Evolutionary conservation across 352 stramenopile species (phyloP), one percentile per base, ranked within the genome.

Genomic region (Globisporangium acanthophoron): DNA sequence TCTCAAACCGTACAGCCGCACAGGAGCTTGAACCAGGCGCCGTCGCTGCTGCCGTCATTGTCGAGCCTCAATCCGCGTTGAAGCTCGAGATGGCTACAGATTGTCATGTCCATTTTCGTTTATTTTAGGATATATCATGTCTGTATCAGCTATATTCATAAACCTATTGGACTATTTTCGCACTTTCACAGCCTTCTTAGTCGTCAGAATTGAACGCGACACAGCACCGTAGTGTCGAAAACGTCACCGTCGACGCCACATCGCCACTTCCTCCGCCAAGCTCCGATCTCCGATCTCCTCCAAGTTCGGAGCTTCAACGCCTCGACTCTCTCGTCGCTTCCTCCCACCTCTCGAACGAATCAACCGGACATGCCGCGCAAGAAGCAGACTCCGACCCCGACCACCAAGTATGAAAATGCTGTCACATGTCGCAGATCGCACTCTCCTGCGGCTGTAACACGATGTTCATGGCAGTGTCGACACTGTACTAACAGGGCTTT

Each of bases 1-100:
- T 0, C n/a, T 29, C 43, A 6, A 29, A 7, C 43, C 15, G 43
- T n/a, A 16, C 18, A 9, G 18, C 5, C 9, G 15, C 24, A 12
- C 3, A 56, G 15, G 46, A 61, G 55, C 46, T 41, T 55, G 35
- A 61, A 55, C 24, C 55, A 55, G 47, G 35, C 41, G 4, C 4
- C 55, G 6, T 61, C 55, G 4, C 45, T 61, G 4, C 45, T 61
- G 18, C 55, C 55, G 41, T 11, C 21, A 4, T 18, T 61, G 21
- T 40, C 29, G 3, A 54, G 24, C 6, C 2, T 12, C 33, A 6
- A 37, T 6, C 33, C 6, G 21, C 16, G 1, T 20, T 61, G 54
- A 52, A 54, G 48, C 48, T 21, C 20, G 27, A 20, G 9, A 37
- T 37, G 33, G 33, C 5, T 37, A 12, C 33, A 37, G 33, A 12